Percentiles rank a stretch among this genome's conserved stretches.
These are phyloP conservation scores for Phytophthora pseudosyringae DNA, from an alignment of 352 stramenopile genomes.

Conservation along the genomic window DNA sequence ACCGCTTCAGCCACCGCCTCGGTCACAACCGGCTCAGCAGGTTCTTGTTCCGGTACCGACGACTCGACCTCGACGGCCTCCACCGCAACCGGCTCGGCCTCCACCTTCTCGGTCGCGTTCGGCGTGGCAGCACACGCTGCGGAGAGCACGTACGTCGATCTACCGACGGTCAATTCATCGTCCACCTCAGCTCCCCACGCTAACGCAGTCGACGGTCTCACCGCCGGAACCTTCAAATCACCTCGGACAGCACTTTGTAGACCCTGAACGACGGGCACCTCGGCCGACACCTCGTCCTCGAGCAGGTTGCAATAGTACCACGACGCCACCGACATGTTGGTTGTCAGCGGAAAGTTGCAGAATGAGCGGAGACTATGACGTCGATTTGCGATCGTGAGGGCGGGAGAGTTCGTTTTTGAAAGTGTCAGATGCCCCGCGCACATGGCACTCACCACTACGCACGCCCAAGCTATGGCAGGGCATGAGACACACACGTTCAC, in stretches of 20 bases:
- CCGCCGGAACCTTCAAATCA: not conserved
- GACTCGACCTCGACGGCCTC: not conserved
- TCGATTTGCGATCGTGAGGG: slow-evolving; percentile 26
- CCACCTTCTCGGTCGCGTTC: not conserved
- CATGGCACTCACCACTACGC: slow-evolving; percentile 3
- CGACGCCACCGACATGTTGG: slow-evolving; percentile 22
- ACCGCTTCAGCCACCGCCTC: not conserved
- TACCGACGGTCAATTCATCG: slow-evolving; percentile 32
- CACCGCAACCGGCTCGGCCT: not conserved
- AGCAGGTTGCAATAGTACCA: slow-evolving; percentile 43
- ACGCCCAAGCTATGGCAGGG: slow-evolving; percentile 2
- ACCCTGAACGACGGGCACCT: slow-evolving; percentile 20
- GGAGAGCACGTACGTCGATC: slow-evolving; percentile 24
- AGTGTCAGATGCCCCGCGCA: not conserved
- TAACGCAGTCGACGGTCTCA: not conserved
- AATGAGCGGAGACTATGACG: slow-evolving; percentile 12
- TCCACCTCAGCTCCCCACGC: not conserved
- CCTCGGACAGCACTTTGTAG: slow-evolving; percentile 15
- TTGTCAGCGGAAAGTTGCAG: slow-evolving; percentile 9
- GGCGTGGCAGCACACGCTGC: slow-evolving; percentile 9
- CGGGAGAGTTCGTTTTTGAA: slow-evolving; percentile 25
- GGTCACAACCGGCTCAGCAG: not conserved
- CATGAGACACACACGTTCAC: slow-evolving; percentile 26
- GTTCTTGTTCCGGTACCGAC: no score
- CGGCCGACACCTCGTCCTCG: slow-evolving; percentile 5